Evolutionary conservation across 345 rosid species (phyloP).

Genomic region (Salix brachista): DNA sequence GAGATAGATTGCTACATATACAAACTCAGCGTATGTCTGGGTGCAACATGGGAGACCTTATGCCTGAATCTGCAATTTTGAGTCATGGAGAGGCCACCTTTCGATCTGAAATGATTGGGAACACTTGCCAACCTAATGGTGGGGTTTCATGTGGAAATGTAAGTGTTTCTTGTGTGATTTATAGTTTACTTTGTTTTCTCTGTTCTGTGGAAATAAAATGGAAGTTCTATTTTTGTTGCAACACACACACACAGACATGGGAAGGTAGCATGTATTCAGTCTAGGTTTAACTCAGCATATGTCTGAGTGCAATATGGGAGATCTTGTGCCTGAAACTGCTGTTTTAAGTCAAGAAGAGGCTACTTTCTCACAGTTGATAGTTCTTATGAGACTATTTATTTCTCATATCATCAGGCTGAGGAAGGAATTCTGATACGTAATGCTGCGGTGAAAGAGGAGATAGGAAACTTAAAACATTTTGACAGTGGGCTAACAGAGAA

Average conservation of each 20-base stretch:
- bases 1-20: constrained; percentile 35
- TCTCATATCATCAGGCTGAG: constrained; percentile 22
- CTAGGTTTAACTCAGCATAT: no score
- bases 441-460: constrained; percentile 43
- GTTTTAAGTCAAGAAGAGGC: not conserved
- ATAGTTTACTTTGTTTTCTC: not conserved
- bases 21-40: constrained; percentile 23
- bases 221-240: no score
- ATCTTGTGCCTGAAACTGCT: not conserved
- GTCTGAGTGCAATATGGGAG: no score
- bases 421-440: constrained; percentile 28
- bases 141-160: constrained; percentile 40
- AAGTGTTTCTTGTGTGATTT: constrained; percentile 21
- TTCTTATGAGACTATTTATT: not conserved
- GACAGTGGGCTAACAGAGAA: constrained; percentile 26
- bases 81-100: constrained; percentile 35
- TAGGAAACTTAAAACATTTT: constrained; percentile 20
- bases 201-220: not conserved
- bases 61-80: constrained; percentile 40
- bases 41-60: constrained; percentile 20
- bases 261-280: no score
- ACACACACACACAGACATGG: no score
- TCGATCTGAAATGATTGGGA: constrained; percentile 34
- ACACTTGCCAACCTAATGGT: constrained; percentile 17
- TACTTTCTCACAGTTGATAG: not conserved